Evolutionary conservation across 2,329 filamentous ascomycete species (phyloP).

Genomic region (Phaeosphaeriaceae sp.): DNA sequence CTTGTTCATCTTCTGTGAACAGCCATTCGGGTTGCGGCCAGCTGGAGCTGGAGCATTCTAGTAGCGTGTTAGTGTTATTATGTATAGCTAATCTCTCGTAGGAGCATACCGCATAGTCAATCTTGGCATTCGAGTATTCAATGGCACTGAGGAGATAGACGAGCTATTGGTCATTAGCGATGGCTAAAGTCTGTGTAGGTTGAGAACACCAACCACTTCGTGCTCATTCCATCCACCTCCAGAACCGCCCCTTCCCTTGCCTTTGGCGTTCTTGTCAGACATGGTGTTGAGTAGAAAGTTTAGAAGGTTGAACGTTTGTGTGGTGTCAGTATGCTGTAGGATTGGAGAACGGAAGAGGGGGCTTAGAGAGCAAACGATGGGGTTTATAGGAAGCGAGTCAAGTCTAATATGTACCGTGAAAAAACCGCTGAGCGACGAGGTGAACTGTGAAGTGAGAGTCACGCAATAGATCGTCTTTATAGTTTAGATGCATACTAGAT

Average conservation of each 20-base stretch:
- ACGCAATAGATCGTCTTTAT: too few relatives aligned
- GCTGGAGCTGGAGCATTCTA: constrained; percentile 27
- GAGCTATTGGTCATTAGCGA: constrained; percentile 16
- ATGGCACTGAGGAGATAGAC: constrained; percentile 15
- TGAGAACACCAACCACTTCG: constrained; percentile 15
- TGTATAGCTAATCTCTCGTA: neutral
- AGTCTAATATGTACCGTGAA: too few relatives aligned
- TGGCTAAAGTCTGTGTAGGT: neutral
- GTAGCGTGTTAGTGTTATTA: neutral
- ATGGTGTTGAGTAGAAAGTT: neutral
- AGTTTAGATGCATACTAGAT: too few relatives aligned
- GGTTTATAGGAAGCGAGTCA: too few relatives aligned
- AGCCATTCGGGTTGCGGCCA: constrained; percentile 5
- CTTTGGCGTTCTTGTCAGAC: constrained; percentile 10
- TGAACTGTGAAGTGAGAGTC: too few relatives aligned
- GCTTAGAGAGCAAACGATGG: too few relatives aligned
- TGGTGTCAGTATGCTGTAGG: neutral
- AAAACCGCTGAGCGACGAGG: too few relatives aligned
- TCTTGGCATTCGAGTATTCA: constrained; percentile 9
- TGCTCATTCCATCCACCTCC: constrained; percentile 23
- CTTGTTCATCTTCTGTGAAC: neutral
- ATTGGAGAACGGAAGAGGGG: too few relatives aligned
- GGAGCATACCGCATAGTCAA: constrained; percentile 20
- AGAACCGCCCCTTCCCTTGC: neutral
- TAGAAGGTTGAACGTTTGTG: neutral